Base-by-base conservation (phyloP, 495 filamentous ascomycete species). In the Penicillium manginii region DNA sequence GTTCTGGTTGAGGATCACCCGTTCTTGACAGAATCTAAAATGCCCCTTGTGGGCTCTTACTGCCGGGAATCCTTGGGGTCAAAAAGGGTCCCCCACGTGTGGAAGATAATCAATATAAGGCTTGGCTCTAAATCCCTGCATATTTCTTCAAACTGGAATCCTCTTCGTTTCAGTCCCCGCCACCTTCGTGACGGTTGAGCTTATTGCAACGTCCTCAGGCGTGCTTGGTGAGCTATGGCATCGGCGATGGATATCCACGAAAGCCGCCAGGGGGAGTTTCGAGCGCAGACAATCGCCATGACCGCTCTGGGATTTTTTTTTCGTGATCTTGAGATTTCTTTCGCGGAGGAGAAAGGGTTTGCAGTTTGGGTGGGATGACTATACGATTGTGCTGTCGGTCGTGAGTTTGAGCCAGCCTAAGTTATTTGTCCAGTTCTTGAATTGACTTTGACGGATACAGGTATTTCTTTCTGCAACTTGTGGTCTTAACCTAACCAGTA, bases 241-340 rank as follows among this genome's bases (percentile, higher is more conserved):
- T n/a, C 39, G 39, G n/a, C n/a, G 17, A 15, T 19, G 14, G 39
- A 42, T 18, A n/a, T 42, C 15, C 12, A 8, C 39, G 39, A 42
- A 18, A 59, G 40, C 39, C 45, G 22, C 22, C 59, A 62, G 19
- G 45, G 45, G 18, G 50, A 58, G 35, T 59, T 50, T 29, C 63
- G 42, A 35, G 50, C 63, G 2, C 43, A 37, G 11, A 65, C 56
- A 1, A 54, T 62, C 12, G 12, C 49, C 15, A 54, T 59, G 63
- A 59, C 55, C 7, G 55, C 49, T n/a, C 49, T 65, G 29, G 59
- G 33, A 6, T 33, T 52, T 2, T 26, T 62, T 2, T 60, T 60
- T 65, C 18, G 57, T 63, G 14, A 33, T 39, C 45, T 46, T 66
- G 26, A 37, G 60, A 19, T 58, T 58, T 50, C n/a, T 55, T 9